Percentiles rank a stretch among this genome's conserved stretches.
Conservation (phyloP, 129 eudicot genomes). For the Pseudognaphalium luteoalbum region DNA sequence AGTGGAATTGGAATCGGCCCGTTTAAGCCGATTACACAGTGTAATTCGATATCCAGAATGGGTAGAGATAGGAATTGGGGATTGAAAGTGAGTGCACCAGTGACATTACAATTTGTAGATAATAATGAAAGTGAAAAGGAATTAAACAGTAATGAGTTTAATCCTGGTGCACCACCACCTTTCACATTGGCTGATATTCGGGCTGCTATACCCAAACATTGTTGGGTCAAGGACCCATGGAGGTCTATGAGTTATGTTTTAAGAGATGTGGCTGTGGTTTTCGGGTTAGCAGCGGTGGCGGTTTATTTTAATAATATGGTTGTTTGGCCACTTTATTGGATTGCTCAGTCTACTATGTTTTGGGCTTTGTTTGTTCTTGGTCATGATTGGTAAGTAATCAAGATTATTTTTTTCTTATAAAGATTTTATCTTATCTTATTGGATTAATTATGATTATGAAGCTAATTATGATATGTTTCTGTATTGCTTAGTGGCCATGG, state of each 20-base stretch:
- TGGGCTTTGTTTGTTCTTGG: conserved; percentile 99
- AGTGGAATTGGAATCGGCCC: neutral
- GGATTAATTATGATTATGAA: neutral
- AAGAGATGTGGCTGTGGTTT: conserved; percentile 74
- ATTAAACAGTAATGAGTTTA: conserved; percentile 35
- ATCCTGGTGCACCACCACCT: conserved; percentile 79
- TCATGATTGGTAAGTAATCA: conserved; percentile 76
- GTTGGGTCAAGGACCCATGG: conserved; percentile 93
- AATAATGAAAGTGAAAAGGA: conserved; percentile 34
- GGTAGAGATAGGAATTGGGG: conserved; percentile 45
- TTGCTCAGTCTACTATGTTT: conserved; percentile 96
- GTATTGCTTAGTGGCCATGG: conserved; percentile 80
- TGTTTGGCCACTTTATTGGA: conserved; percentile 98
- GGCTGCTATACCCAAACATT: conserved; percentile 87
- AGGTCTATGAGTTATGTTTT: conserved; percentile 81
- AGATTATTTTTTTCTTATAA: neutral
- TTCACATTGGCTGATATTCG: conserved; percentile 67
- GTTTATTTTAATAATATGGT: conserved; percentile 64
- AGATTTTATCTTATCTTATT: conserved; percentile 3
- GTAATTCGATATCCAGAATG: conserved; percentile 22
- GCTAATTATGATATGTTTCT: conserved; percentile 13
- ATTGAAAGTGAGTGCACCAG: conserved; percentile 67
- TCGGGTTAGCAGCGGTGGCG: conserved; percentile 85
- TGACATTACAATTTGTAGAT: conserved; percentile 29
- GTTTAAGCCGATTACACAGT: conserved; percentile 25